Percentiles rank a stretch among this genome's conserved stretches.
Evolutionary conservation across 805 yeast genomes (phyloP).

Genomic region (Isabelozyma gotoi): DNA sequence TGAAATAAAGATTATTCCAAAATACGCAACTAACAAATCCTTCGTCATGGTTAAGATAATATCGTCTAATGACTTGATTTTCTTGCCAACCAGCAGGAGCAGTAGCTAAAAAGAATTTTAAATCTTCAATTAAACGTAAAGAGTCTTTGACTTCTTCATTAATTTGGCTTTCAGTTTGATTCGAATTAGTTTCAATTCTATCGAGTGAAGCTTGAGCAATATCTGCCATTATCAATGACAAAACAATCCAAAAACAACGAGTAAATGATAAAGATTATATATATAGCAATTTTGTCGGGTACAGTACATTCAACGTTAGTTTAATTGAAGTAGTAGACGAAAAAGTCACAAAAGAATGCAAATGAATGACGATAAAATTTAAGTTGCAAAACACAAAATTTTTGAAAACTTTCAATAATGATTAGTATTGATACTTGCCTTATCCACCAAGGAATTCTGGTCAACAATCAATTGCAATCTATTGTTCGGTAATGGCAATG

Average conservation of each 20-base stretch:
- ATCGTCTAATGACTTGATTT: conserved; percentile 82
- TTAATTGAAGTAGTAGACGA: no score
- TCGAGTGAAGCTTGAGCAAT: neutral
- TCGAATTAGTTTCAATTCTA: neutral
- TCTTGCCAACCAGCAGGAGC: conserved; percentile 96
- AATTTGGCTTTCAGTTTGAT: neutral
- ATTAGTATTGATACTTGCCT: no score
- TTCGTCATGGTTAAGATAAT: conserved; percentile 82
- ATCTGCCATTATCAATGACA: neutral
- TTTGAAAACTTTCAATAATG: no score
- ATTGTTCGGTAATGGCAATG: no score
- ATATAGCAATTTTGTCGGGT: no score
- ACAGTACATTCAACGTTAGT: neutral
- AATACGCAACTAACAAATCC: conserved; percentile 89
- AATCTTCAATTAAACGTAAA: conserved; percentile 64
- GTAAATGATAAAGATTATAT: neutral
- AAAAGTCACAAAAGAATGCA: no score
- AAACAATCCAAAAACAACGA: no score
- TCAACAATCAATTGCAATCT: no score
- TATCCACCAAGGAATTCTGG: no score
- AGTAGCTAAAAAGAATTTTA: conserved; percentile 83
- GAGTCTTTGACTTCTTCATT: conserved; percentile 38
- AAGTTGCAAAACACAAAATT: no score
- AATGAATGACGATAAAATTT: no score
- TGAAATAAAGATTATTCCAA: conserved; percentile 87